A percentile compares a stretch with the other conserved stretches of the same genome.
Evolutionary conservation across 108 stramenopile species (phyloP).

Genomic region (Fistulifera solaris): DNA sequence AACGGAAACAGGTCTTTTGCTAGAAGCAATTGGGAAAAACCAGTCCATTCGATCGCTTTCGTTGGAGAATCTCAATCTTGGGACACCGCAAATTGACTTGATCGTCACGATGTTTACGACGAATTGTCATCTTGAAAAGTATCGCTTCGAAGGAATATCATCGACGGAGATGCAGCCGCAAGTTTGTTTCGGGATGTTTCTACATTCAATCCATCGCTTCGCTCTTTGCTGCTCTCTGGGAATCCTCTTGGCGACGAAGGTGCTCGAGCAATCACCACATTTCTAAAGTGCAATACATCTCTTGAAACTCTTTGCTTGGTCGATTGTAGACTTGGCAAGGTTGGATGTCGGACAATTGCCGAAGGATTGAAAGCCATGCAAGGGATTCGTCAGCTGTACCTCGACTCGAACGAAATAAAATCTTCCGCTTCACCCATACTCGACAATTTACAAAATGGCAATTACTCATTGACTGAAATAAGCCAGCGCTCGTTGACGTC

Average conservation of each 20-base stretch:
- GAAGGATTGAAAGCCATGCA: constrained; percentile 11
- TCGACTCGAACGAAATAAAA: constrained; percentile 8
- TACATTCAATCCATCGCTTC: neutral
- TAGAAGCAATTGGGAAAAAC: constrained; percentile 1
- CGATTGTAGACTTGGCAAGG: constrained; percentile 13
- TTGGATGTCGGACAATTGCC: constrained; percentile 13
- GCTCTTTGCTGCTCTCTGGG: constrained; percentile 13
- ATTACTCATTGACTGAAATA: too few species aligned
- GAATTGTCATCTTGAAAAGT: constrained; percentile 5
- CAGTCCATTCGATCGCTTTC: constrained; percentile 11
- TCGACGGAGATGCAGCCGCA: constrained; percentile 7
- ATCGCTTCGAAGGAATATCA: constrained; percentile 11
- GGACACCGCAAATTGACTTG: neutral
- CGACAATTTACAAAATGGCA: neutral
- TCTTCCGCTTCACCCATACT: neutral
- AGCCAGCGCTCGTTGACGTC: too few species aligned
- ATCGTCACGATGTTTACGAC: constrained; percentile 3
- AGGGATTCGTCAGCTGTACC: constrained; percentile 15
- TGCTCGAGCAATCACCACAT: constrained; percentile 9
- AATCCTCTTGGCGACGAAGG: constrained; percentile 31
- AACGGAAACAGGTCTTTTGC: constrained; percentile 1
- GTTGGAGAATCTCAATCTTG: constrained; percentile 14
- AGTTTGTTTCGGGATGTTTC: constrained; percentile 5
- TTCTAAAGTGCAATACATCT: constrained; percentile 1
- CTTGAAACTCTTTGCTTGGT: constrained; percentile 17